phyloP scores from a whole-genome alignment of 2,329 filamentous ascomycete genomes.

The Ampelomyces quisqualis region DNA sequence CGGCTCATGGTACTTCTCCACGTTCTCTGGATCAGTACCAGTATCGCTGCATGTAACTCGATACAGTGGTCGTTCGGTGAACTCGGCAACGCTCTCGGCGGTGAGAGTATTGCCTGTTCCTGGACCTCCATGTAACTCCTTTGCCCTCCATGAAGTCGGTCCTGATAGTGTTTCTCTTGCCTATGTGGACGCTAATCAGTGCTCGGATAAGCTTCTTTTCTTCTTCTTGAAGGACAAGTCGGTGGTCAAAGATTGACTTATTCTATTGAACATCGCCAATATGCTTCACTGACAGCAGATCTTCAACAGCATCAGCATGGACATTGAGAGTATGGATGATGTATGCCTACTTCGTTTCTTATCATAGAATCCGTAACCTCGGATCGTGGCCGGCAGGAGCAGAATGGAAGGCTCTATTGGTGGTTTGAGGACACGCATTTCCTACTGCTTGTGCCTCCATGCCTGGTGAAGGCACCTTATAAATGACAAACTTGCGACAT shows the following conservation, averaged over 20 bases:
- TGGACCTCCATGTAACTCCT: slow-evolving; percentile 19
- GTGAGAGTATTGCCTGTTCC: slow-evolving; percentile 23
- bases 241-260: neutral
- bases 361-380: slow-evolving; percentile 8
- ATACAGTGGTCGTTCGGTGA: slow-evolving; percentile 9
- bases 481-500: slow-evolving; percentile 4
- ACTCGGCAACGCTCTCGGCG: slow-evolving; percentile 10
- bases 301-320: slow-evolving; percentile 1
- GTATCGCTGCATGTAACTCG: slow-evolving; percentile 11
- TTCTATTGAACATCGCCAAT: neutral
- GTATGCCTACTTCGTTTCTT: slow-evolving; percentile 11
- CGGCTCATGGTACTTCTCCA: slow-evolving; percentile 14
- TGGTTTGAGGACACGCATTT: neutral
- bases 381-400: slow-evolving; percentile 1
- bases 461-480: neutral
- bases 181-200: neutral
- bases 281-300: neutral
- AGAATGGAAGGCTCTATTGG: slow-evolving; percentile 2
- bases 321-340: neutral
- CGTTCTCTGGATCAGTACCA: slow-evolving; percentile 12
- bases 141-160: slow-evolving; percentile 50
- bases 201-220: neutral
- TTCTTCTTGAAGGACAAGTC: neutral
- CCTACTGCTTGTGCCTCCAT: slow-evolving; percentile 3
- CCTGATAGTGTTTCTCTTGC: neutral